phyloP scores from a whole-genome alignment of 768 basidiomycete genomes.

The Gloeophyllum trabeum region DNA sequence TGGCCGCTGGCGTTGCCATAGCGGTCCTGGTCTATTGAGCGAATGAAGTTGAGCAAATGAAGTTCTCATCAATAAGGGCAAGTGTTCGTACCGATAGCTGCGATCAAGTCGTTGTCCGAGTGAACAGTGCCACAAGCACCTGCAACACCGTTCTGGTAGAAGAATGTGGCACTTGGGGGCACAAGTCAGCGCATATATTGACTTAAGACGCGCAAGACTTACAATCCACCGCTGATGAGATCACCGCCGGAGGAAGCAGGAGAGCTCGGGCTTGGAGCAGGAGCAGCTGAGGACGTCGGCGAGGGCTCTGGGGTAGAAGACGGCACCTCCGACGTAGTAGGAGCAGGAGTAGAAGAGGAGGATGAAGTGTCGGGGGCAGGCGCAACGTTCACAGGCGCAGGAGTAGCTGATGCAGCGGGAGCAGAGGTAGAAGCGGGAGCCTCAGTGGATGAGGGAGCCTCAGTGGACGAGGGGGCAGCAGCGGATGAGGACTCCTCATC shows the following conservation, averaged over 20 bases:
- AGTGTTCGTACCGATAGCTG: conserved; percentile 6
- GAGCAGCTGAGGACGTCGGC: background rate
- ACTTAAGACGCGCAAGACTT: conserved; percentile 11
- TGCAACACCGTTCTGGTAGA: conserved; percentile 34
- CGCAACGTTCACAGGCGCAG: conserved; percentile 5
- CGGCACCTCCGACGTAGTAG: background rate
- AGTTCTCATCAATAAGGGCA: background rate
- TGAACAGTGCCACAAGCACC: conserved; percentile 28
- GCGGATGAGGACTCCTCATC: conserved; percentile 5
- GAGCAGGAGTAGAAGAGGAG: conserved; percentile 1
- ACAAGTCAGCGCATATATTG: background rate
- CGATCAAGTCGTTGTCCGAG: conserved; percentile 18
- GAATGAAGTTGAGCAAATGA: too few relatives aligned
- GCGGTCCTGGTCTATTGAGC: conserved; percentile 29
- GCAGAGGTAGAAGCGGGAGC: background rate
- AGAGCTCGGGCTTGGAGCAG: conserved; percentile 1
- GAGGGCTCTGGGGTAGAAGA: too few relatives aligned
- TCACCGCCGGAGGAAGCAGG: background rate
- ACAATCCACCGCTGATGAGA: conserved; percentile 29
- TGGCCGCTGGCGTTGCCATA: conserved; percentile 34
- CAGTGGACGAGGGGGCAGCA: background rate
- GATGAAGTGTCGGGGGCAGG: too few relatives aligned
- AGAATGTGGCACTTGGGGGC: conserved; percentile 28
- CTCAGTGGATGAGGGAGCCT: background rate
- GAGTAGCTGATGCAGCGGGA: background rate